These are phyloP conservation scores for Perkinsus chesapeaki DNA, from an alignment of 169 alveolate genomes.

Conservation along the genomic window DNA sequence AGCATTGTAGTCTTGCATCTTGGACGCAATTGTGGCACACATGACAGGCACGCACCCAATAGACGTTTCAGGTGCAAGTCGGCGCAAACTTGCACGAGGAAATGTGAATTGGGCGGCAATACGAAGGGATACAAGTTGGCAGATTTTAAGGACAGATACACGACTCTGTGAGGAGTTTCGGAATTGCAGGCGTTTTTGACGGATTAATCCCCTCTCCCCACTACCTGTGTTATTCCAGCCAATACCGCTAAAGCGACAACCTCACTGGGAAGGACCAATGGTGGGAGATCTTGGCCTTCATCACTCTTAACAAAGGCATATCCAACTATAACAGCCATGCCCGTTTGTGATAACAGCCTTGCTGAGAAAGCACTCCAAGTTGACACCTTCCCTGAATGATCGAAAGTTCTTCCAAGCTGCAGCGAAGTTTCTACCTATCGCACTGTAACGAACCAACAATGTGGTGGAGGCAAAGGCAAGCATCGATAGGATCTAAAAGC, in stretches of 20 bases:
- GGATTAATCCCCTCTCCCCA: background rate
- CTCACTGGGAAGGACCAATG: background rate
- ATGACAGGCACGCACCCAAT: no score
- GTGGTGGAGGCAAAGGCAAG: background rate
- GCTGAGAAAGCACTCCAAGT: background rate
- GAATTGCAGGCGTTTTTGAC: no score
- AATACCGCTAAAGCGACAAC: background rate
- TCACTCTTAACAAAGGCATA: background rate
- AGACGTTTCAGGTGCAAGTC: no score
- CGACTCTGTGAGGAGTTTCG: no score
- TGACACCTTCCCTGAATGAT: background rate
- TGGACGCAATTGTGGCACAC: no score
- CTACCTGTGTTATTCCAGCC: background rate
- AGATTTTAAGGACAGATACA: no score
- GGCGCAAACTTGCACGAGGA: no score
- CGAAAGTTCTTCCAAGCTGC: background rate
- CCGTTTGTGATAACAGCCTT: background rate
- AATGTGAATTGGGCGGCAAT: no score
- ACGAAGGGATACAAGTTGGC: no score
- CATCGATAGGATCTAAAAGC: background rate
- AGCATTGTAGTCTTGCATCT: no score
- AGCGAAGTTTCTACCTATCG: background rate
- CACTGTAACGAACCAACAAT: background rate
- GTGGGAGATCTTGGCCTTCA: background rate
- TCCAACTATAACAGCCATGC: background rate